Percentiles rank a stretch among this genome's conserved stretches.
Conservation (phyloP, 1,284 basidiomycete species). For the Melanopsichium pennsylvanicum region DNA sequence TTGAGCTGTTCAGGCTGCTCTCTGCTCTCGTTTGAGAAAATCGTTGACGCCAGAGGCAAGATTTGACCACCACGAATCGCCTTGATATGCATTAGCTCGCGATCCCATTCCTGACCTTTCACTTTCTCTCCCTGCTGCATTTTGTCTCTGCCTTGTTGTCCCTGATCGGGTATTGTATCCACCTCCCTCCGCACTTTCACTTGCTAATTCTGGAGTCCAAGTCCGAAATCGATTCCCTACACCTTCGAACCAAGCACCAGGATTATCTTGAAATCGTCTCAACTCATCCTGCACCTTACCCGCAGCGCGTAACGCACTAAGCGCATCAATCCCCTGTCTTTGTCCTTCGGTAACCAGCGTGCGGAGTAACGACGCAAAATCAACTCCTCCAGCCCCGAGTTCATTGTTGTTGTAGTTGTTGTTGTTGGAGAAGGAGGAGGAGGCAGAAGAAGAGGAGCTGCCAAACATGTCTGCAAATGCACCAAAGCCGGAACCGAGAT, state of each 20-base stretch:
- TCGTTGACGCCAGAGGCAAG: conserved; percentile 24
- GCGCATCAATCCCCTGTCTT: conserved; percentile 41
- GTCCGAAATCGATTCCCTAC: conserved; percentile 30
- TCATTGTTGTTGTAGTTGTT: too few relatives aligned
- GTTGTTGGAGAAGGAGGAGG: too few relatives aligned
- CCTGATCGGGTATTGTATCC: conserved; percentile 16
- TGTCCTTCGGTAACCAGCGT: conserved; percentile 30
- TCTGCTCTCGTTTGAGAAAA: conserved; percentile 25
- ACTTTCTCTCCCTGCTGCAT: neutral
- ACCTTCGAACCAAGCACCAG: conserved; percentile 31
- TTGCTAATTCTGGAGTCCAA: neutral
- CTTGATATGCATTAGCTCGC: neutral
- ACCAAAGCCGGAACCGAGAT: conserved; percentile 25
- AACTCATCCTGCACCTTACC: conserved; percentile 42
- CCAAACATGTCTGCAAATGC: conserved; percentile 38
- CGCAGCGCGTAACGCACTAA: conserved; percentile 31
- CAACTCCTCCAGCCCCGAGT: too few relatives aligned
- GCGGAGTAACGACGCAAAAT: conserved; percentile 26
- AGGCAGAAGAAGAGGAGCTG: neutral
- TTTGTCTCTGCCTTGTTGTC: neutral
- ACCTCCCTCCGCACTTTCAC: neutral
- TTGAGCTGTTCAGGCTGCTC: too few relatives aligned
- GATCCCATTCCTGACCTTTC: neutral
- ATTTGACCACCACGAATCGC: conserved; percentile 34
- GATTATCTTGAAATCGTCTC: conserved; percentile 28